These are phyloP conservation scores for Crithidia expoeki DNA, from an alignment of 208 protist species.

Conservation along the genomic window DNA sequence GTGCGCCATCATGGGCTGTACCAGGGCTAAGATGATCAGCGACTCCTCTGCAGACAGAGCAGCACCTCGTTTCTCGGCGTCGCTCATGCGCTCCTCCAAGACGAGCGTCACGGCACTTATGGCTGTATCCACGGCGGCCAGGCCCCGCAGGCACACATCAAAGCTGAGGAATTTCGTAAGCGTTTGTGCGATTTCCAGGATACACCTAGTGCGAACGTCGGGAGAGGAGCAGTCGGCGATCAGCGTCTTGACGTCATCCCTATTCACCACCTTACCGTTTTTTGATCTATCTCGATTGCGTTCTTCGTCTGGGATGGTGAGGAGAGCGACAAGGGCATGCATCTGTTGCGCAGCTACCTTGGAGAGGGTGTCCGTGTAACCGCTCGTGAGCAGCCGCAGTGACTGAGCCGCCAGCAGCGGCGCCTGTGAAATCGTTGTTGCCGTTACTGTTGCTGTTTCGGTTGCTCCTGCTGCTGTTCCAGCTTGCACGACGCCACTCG, in stretches of 20 bases:
- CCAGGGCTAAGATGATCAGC: slow-evolving; percentile 20
- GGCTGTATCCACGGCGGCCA: slow-evolving; percentile 30
- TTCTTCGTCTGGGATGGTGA: background rate
- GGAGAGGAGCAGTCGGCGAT: background rate
- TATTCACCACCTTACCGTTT: background rate
- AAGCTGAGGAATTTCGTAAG: slow-evolving; percentile 32
- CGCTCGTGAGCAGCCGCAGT: slow-evolving; percentile 17
- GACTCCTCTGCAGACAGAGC: slow-evolving; percentile 7
- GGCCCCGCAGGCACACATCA: slow-evolving; percentile 29
- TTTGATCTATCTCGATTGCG: too few species aligned
- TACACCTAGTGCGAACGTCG: background rate
- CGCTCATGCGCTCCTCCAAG: slow-evolving; percentile 18
- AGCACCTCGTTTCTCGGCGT: background rate
- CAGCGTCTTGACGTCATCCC: background rate
- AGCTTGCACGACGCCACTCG: background rate
- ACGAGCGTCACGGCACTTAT: slow-evolving; percentile 32
- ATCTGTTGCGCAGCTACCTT: slow-evolving; percentile 25
- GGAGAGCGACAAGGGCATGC: slow-evolving; percentile 13
- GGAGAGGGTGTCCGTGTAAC: slow-evolving; percentile 23
- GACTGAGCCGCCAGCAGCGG: slow-evolving; percentile 26
- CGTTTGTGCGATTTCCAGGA: slow-evolving; percentile 41
- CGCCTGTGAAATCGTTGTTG: background rate
- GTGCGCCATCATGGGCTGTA: slow-evolving; percentile 46
- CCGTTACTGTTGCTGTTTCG: too few species aligned
- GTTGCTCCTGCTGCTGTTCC: too few species aligned